Percentiles rank a stretch among this genome's conserved stretches.
These are phyloP conservation scores for Irpex rosettiformis DNA, from an alignment of 1,284 basidiomycete genomes.

Conservation along the genomic window DNA sequence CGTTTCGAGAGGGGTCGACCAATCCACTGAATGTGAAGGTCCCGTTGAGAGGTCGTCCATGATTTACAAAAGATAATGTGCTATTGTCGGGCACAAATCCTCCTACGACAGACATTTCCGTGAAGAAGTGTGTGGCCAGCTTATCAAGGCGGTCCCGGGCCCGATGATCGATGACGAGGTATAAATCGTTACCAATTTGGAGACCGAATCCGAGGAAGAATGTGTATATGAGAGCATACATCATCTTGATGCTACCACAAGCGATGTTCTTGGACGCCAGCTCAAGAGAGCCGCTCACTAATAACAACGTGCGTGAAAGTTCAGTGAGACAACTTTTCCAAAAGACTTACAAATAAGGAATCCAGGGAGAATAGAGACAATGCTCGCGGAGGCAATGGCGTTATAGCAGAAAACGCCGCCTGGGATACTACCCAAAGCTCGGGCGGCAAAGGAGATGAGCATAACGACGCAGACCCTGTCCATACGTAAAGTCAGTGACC, in stretches of 20 bases:
- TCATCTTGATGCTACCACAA: constrained; percentile 86
- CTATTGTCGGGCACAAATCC: constrained; percentile 12
- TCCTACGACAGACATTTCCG: neutral
- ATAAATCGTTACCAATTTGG: constrained; percentile 85
- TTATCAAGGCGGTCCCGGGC: constrained; percentile 51
- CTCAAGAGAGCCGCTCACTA: constrained; percentile 84
- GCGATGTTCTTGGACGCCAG: constrained; percentile 87
- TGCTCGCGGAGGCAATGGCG: constrained; percentile 79
- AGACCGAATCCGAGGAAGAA: constrained; percentile 88
- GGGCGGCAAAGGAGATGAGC: constrained; percentile 74
- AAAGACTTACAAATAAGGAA: constrained; percentile 70
- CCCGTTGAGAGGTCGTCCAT: constrained; percentile 47
- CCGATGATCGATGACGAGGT: constrained; percentile 68
- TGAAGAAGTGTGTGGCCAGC: constrained; percentile 41
- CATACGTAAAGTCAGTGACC: neutral
- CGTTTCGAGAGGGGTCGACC: constrained; percentile 35
- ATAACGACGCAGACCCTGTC: constrained; percentile 79
- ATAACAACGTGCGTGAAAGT: constrained; percentile 18
- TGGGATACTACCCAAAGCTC: constrained; percentile 74
- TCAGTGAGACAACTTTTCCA: constrained; percentile 3
- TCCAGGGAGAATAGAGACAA: constrained; percentile 80
- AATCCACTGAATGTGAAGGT: constrained; percentile 65
- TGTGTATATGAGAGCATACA: constrained; percentile 86
- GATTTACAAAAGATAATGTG: constrained; percentile 28
- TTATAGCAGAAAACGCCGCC: constrained; percentile 82